A percentile compares a stretch with the other conserved stretches of the same genome.
Evolutionary conservation across 225 moss, liverwort and hornwort species (phyloP).

Genomic region (Rhytidiadelphus loreus): DNA sequence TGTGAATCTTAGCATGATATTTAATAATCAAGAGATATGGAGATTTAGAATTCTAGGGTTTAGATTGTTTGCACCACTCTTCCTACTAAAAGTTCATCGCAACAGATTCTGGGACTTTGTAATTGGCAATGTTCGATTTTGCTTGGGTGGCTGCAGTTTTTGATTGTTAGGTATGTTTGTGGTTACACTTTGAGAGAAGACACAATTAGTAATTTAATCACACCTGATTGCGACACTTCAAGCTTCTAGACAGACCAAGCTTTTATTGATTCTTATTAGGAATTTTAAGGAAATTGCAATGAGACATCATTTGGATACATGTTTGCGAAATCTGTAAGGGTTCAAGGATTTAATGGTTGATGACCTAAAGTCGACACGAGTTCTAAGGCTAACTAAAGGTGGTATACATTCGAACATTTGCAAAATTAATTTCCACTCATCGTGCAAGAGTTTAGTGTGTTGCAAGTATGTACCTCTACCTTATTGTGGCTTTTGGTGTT

Average conservation of each 20-base stretch:
- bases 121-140: neutral
- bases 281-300: neutral
- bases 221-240: neutral
- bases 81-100: neutral
- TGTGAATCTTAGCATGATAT: too few relatives aligned
- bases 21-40: neutral
- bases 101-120: neutral
- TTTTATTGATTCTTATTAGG: neutral
- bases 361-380: neutral
- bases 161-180: neutral
- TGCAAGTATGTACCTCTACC: neutral
- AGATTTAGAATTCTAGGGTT: neutral
- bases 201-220: neutral
- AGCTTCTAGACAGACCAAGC: neutral
- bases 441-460: neutral
- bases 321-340: neutral
- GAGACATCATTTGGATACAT: neutral
- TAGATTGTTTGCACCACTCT: neutral
- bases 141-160: too few relatives aligned
- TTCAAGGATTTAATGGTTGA: neutral
- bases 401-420: neutral
- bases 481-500: neutral
- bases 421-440: neutral
- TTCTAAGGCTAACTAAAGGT: too few relatives aligned
- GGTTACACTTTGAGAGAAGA: neutral